These are phyloP conservation scores for Penicillium sp. DNA, from an alignment of 2,329 filamentous ascomycete species.

Conservation along the genomic window DNA sequence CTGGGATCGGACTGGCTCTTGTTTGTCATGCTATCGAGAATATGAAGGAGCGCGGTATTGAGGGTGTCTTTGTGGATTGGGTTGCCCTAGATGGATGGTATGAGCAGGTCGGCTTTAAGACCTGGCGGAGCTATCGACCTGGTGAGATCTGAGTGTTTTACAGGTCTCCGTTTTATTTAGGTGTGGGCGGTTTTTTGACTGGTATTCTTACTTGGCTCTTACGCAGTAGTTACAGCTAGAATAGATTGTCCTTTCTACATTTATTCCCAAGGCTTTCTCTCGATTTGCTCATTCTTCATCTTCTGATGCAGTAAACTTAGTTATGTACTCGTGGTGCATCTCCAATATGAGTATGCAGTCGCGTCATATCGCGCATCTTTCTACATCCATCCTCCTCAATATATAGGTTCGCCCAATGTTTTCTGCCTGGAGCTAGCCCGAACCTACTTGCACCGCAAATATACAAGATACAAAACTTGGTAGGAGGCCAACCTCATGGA, in stretches of 20 bases:
- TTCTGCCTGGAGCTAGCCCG: too few relatives aligned
- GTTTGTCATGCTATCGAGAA: constrained; percentile 43
- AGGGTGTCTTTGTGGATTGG: constrained; percentile 46
- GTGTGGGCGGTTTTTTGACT: not conserved
- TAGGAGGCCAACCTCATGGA: too few relatives aligned
- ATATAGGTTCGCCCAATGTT: too few relatives aligned
- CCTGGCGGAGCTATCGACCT: constrained; percentile 39
- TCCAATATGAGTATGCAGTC: too few relatives aligned
- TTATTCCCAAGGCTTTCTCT: not conserved
- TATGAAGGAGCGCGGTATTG: constrained; percentile 40
- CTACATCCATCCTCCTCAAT: too few relatives aligned
- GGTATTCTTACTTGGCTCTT: not conserved
- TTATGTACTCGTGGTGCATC: too few relatives aligned
- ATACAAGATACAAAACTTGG: too few relatives aligned
- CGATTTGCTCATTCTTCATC: not conserved
- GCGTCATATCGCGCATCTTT: too few relatives aligned
- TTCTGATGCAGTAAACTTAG: too few relatives aligned
- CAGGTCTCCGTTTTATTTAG: not conserved
- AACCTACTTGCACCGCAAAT: too few relatives aligned
- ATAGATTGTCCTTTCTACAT: not conserved
- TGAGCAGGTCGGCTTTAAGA: constrained; percentile 42
- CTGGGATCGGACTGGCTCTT: constrained; percentile 42
- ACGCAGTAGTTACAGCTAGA: not conserved
- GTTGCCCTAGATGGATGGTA: constrained; percentile 44
- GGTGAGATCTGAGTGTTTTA: constrained; percentile 20